Conservation (phyloP, 352 stramenopile genomes). For the Phytopythium delawarense region DNA sequence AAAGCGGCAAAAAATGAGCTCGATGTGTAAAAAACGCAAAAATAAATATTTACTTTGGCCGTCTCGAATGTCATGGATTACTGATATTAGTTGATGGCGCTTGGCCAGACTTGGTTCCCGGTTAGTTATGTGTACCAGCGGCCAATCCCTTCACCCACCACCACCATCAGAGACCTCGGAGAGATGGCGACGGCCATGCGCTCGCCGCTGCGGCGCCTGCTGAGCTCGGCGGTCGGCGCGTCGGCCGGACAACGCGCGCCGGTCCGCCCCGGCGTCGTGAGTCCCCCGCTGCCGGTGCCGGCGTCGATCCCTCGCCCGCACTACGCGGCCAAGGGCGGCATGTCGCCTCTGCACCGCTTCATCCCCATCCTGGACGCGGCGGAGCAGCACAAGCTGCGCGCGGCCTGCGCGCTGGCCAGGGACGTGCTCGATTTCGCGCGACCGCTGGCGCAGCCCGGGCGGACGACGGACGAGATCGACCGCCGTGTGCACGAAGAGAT, state of each 20-base stretch:
- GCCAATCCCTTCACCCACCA: too few species aligned
- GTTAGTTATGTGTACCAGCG: too few species aligned
- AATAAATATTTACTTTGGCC: too few species aligned
- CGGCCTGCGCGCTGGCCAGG: constrained; percentile 62
- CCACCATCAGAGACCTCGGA: neutral
- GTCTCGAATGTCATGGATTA: too few species aligned
- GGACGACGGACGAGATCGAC: constrained; percentile 95
- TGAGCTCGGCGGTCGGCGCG: constrained; percentile 18
- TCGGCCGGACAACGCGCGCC: constrained; percentile 20
- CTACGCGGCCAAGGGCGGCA: constrained; percentile 57
- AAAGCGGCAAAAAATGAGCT: too few species aligned
- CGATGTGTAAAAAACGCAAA: too few species aligned
- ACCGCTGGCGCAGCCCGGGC: constrained; percentile 71
- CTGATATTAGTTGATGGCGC: too few species aligned
- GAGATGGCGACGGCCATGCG: neutral
- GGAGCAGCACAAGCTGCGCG: constrained; percentile 62
- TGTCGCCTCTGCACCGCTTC: constrained; percentile 66
- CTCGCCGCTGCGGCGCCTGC: constrained; percentile 22
- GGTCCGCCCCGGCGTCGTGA: constrained; percentile 47
- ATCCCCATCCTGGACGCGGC: constrained; percentile 72
- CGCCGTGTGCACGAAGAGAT: constrained; percentile 89
- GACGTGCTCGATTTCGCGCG: constrained; percentile 81
- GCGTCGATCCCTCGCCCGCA: constrained; percentile 47
- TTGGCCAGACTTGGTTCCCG: too few species aligned
- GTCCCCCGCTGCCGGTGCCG: constrained; percentile 44